Base-by-base conservation (phyloP, 1,284 basidiomycete genomes). In the Tremellales sp. region DNA sequence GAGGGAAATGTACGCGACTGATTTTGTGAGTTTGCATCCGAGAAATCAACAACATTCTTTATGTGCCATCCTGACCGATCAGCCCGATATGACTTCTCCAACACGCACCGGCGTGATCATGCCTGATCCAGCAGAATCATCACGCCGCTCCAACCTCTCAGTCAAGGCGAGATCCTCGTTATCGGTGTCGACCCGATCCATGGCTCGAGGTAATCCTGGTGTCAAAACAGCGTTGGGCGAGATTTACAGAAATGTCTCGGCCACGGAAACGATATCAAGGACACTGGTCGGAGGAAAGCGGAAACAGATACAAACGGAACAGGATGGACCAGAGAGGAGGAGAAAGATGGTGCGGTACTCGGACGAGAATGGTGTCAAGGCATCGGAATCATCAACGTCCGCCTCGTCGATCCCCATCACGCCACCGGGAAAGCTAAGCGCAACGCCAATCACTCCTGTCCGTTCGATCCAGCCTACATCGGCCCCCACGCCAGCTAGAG, bases 401-500 rank as follows among this genome's bases (percentile, higher is more conserved):
- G n/a, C n/a, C n/a, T n/a, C n/a, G n/a, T n/a, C n/a, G n/a, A n/a
- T n/a, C n/a, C n/a, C n/a, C n/a, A n/a, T n/a, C n/a, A 27, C 43
- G 4, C 8, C 37, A 35, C 29, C 46, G 25, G 36, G 40, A 35
- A 17, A 6, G 6, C 40, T 45, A 3, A 37, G 31, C n/a, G n/a
- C n/a, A 21, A 40, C 41, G 12, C 29, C 46, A 7, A 44, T 44
- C 19, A 27, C 36, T 21, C 15, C 19, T 42, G 12, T 40, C 33
- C 26, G 35, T 23, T 45, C 48, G 11, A 22, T 27, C 15, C 17
- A 24, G 22, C 26, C 40, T 24, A 3, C 33, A 39, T 5, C 25
- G 15, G 21, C 27, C 19, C 56, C 56, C 5, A 54, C 56, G 4
- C 56, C 56, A 19, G 56, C 56, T 10, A 43, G 56, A 21, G 52